phyloP scores from a whole-genome alignment of 2,329 filamentous ascomycete genomes.

The Penicillium sp. region DNA sequence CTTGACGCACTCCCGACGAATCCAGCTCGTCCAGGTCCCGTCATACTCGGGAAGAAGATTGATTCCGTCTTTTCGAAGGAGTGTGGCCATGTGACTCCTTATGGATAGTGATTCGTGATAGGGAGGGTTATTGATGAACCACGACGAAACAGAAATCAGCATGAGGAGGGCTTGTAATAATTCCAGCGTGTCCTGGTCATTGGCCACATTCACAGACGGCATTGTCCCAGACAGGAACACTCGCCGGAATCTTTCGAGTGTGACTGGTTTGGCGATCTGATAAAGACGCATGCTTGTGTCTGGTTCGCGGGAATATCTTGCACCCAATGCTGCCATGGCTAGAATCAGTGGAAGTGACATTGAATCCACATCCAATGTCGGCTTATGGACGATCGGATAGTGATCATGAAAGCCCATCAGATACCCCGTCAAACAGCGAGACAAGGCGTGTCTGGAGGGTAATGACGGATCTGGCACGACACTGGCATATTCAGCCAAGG shows the following conservation, averaged over 20 bases:
- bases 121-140: constrained; percentile 35
- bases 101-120: constrained; percentile 33
- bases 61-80: constrained; percentile 31
- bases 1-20: constrained; percentile 33
- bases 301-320: constrained; percentile 36
- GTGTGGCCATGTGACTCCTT: constrained; percentile 32
- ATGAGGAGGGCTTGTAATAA: constrained; percentile 32
- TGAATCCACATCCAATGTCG: constrained; percentile 31
- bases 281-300: constrained; percentile 36
- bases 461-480: constrained; percentile 30
- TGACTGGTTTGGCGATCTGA: constrained; percentile 34
- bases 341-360: constrained; percentile 30
- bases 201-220: constrained; percentile 13
- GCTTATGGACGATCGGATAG: constrained; percentile 37
- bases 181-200: constrained; percentile 31
- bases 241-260: constrained; percentile 33
- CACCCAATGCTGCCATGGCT: constrained; percentile 35
- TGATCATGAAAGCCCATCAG: constrained; percentile 37
- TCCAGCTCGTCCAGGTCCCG: constrained; percentile 37
- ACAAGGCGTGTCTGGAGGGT: constrained; percentile 36
- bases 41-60: constrained; percentile 32
- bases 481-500: constrained; percentile 28
- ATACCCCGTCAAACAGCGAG: constrained; percentile 36
- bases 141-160: constrained; percentile 32
- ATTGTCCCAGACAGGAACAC: constrained; percentile 27